These are phyloP conservation scores for Bauhinia variegata DNA, from an alignment of 306 rosid genomes.

Conservation along the genomic window DNA sequence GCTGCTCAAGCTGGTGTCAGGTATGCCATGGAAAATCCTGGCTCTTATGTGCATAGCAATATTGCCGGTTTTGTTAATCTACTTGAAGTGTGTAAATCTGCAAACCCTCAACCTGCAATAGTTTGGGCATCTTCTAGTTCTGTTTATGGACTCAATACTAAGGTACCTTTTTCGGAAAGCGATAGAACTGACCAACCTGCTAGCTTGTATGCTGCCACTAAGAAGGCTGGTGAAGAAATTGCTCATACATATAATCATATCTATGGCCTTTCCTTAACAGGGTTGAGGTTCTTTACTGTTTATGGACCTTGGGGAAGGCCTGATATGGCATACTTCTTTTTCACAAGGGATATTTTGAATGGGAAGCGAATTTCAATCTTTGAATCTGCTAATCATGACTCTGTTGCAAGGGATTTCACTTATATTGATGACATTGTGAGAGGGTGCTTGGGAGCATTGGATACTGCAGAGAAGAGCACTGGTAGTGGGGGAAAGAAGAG, in stretches of 20 bases:
- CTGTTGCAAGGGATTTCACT: slow-evolving; percentile 93
- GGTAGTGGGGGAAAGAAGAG: slow-evolving; percentile 97
- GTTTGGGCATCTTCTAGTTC: slow-evolving; percentile 99
- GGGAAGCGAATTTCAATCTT: slow-evolving; percentile 81
- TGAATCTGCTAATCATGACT: slow-evolving; percentile 83
- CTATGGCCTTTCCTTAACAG: slow-evolving; percentile 89
- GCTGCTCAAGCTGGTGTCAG: slow-evolving; percentile 99
- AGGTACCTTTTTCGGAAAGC: slow-evolving; percentile 89
- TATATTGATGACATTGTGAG: slow-evolving; percentile 95
- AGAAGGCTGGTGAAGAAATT: slow-evolving; percentile 98
- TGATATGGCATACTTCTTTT: slow-evolving; percentile 96
- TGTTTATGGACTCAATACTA: slow-evolving; percentile 90
- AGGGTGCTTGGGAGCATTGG: slow-evolving; percentile 90
- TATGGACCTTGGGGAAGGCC: slow-evolving; percentile 99
- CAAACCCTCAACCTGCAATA: slow-evolving; percentile 90
- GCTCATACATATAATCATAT: slow-evolving; percentile 95
- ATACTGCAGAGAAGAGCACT: slow-evolving; percentile 92
- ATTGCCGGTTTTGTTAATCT: slow-evolving; percentile 92
- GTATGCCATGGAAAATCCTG: slow-evolving; percentile 98
- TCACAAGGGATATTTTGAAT: slow-evolving; percentile 82
- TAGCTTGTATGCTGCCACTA: slow-evolving; percentile 91
- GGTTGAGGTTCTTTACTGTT: slow-evolving; percentile 88
- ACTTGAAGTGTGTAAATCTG: slow-evolving; percentile 82
- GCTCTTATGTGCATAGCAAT: slow-evolving; percentile 93
- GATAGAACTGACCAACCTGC: slow-evolving; percentile 96